Conservation (phyloP, 805 yeast species). For the Teunomyces kruisii region DNA sequence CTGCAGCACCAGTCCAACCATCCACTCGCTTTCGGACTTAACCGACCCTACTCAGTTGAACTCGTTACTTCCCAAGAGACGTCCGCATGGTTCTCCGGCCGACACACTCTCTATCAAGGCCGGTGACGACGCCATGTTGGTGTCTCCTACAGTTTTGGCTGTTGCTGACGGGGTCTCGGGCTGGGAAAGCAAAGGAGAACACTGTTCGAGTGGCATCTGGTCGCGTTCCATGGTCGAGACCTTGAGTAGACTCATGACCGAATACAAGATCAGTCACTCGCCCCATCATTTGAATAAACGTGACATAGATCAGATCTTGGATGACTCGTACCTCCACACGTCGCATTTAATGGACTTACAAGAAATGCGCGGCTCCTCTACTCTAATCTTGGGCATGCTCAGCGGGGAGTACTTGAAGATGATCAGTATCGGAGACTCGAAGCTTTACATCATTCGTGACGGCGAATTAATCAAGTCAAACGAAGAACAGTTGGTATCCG, state of each 20-base stretch:
- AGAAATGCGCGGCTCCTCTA: slow-evolving; percentile 48
- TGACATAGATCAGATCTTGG: slow-evolving; percentile 44
- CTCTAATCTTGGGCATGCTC: slow-evolving; percentile 48
- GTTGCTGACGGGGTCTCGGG: slow-evolving; percentile 60
- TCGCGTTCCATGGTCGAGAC: slow-evolving; percentile 54
- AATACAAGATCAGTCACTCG: slow-evolving; percentile 39
- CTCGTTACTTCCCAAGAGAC: slow-evolving; percentile 46
- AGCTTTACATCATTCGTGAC: slow-evolving; percentile 47
- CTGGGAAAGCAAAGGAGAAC: slow-evolving; percentile 45
- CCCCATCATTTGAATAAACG: slow-evolving; percentile 39
- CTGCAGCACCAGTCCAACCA: slow-evolving; percentile 32
- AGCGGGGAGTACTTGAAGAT: slow-evolving; percentile 47
- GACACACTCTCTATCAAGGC: slow-evolving; percentile 53
- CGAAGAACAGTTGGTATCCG: slow-evolving; percentile 46
- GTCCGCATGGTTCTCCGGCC: slow-evolving; percentile 52
- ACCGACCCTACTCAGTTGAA: slow-evolving; percentile 48
- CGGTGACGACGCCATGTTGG: slow-evolving; percentile 60
- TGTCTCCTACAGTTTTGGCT: slow-evolving; percentile 51
- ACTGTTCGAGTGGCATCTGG: slow-evolving; percentile 52
- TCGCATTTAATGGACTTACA: slow-evolving; percentile 52
- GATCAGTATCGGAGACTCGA: slow-evolving; percentile 54
- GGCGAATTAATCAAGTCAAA: slow-evolving; percentile 44
- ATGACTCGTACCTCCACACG: slow-evolving; percentile 48
- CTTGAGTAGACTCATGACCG: slow-evolving; percentile 45
- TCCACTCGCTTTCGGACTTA: slow-evolving; percentile 50